Evolutionary conservation across 176 grass and related monocot genomes (phyloP).

Genomic region (Avena insularis): DNA sequence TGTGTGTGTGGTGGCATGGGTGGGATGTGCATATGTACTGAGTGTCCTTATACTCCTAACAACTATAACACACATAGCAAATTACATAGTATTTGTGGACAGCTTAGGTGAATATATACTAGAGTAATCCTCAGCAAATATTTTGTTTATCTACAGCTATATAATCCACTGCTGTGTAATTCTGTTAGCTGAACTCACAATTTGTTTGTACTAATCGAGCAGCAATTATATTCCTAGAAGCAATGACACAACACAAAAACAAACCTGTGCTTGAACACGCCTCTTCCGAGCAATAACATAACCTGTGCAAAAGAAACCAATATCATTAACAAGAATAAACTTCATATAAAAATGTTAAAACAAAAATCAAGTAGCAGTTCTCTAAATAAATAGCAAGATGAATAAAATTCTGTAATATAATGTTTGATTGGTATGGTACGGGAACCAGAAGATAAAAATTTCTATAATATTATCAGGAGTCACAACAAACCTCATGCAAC

Average conservation of each 20-base stretch:
- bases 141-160: background rate
- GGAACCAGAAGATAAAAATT: conserved; percentile 32
- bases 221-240: conserved; percentile 3
- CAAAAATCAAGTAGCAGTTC: background rate
- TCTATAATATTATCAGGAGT: conserved; percentile 13
- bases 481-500: conserved; percentile 79
- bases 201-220: background rate
- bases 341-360: background rate
- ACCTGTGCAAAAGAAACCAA: conserved; percentile 54
- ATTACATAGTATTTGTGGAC: background rate
- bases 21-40: background rate
- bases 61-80: background rate
- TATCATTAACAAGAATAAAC: conserved; percentile 30
- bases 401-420: background rate
- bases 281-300: conserved; percentile 75
- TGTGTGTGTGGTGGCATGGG: background rate
- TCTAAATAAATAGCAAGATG: background rate
- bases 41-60: background rate
- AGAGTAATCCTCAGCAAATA: conserved; percentile 3
- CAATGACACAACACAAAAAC: conserved; percentile 20
- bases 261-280: conserved; percentile 82
- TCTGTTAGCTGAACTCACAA: background rate
- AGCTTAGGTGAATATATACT: conserved; percentile 18
- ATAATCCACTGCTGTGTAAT: background rate
- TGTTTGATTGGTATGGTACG: background rate